Conservation (phyloP, 371 early-diverging fungal genomes). For the Mucor plumbeus region DNA sequence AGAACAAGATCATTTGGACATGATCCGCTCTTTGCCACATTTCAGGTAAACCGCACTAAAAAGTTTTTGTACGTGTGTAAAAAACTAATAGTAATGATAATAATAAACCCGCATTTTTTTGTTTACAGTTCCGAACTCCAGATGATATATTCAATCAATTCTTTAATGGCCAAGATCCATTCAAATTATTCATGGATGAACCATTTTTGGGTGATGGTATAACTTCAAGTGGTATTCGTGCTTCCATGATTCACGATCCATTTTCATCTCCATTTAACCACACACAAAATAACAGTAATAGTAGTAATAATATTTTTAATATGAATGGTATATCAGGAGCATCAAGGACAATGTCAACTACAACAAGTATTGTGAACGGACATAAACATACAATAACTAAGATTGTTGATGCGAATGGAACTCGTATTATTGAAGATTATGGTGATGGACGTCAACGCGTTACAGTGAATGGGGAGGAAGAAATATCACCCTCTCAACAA, state of each 20-base stretch:
- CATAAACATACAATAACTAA: constrained; percentile 24
- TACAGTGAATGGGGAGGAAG: constrained; percentile 24
- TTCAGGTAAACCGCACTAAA: constrained; percentile 16
- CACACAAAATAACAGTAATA: neutral
- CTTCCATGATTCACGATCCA: neutral
- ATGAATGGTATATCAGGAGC: constrained; percentile 1
- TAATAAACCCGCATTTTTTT: neutral
- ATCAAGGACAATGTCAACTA: constrained; percentile 20
- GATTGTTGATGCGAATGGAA: constrained; percentile 23
- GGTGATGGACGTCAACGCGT: constrained; percentile 27
- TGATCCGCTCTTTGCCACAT: constrained; percentile 21
- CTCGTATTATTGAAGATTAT: constrained; percentile 24
- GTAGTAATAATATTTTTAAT: neutral
- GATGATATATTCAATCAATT: constrained; percentile 29
- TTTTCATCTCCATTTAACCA: neutral
- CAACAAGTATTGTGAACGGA: constrained; percentile 26
- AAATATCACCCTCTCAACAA: neutral
- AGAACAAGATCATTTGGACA: constrained; percentile 6
- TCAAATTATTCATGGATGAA: constrained; percentile 18
- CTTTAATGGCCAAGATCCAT: constrained; percentile 24
- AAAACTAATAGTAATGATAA: neutral
- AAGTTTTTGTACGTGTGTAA: constrained; percentile 11
- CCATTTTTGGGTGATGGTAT: constrained; percentile 8
- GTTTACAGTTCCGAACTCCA: constrained; percentile 23
- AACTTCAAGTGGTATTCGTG: neutral